These are phyloP conservation scores for Pholiota adiposa DNA, from an alignment of 1,284 basidiomycete genomes.

Conservation along the genomic window DNA sequence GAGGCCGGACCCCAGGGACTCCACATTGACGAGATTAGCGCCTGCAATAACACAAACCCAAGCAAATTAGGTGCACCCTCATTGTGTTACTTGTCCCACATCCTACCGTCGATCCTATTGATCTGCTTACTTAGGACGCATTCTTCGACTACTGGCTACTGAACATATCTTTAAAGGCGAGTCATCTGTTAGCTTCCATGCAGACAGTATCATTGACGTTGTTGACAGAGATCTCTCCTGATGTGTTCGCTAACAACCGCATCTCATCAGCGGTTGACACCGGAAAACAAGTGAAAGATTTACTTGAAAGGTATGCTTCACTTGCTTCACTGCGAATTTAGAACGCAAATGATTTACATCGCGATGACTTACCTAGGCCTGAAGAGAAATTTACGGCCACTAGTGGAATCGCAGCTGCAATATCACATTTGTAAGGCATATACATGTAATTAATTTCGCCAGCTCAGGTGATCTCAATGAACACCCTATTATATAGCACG, in stretches of 20 bases:
- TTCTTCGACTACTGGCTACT: slow-evolving; percentile 43
- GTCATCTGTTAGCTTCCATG: too few relatives aligned
- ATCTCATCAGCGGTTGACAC: slow-evolving; percentile 46
- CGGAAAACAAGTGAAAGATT: slow-evolving; percentile 35
- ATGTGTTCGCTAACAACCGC: slow-evolving; percentile 48
- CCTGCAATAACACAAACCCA: slow-evolving; percentile 30
- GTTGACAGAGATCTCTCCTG: slow-evolving; percentile 40
- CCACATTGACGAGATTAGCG: slow-evolving; percentile 39
- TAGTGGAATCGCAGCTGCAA: slow-evolving; percentile 20
- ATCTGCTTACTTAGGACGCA: slow-evolving; percentile 31
- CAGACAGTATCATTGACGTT: background rate
- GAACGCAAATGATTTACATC: too few relatives aligned
- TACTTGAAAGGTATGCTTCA: slow-evolving; percentile 31
- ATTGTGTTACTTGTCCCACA: background rate
- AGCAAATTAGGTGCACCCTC: slow-evolving; percentile 36
- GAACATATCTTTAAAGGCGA: slow-evolving; percentile 38
- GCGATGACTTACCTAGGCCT: too few relatives aligned
- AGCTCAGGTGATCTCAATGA: slow-evolving; percentile 22
- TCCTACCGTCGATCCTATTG: background rate
- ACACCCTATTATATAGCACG: too few relatives aligned
- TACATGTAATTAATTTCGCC: background rate
- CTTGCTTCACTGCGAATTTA: too few relatives aligned
- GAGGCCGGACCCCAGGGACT: slow-evolving; percentile 41
- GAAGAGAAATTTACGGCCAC: slow-evolving; percentile 20
- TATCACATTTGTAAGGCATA: slow-evolving; percentile 19